Evolutionary conservation across 164 flowering plant species (phyloP).

Genomic region (Pachysandra terminalis): DNA sequence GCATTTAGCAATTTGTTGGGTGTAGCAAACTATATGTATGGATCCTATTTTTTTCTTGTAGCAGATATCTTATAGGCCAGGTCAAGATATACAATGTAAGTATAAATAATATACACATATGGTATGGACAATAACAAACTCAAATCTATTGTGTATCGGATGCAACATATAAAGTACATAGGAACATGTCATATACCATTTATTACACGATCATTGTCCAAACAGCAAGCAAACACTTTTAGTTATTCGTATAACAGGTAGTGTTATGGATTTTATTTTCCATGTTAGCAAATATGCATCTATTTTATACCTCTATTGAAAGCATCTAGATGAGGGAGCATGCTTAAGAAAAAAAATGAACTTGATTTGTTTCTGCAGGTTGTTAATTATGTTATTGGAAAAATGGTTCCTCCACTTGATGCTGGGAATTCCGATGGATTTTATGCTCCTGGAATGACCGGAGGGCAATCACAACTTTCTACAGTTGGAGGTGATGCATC

Average conservation of each 20-base stretch:
- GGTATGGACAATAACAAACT: not conserved
- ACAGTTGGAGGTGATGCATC: conserved; percentile 59
- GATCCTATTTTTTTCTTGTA: not conserved
- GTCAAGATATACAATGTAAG: not conserved
- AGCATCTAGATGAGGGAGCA: not conserved
- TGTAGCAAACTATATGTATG: too few species aligned
- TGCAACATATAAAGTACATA: not conserved
- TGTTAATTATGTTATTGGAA: conserved; percentile 83
- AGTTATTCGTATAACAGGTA: not conserved
- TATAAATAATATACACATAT: too few species aligned
- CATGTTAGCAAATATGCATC: too few species aligned
- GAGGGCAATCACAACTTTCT: conserved; percentile 48
- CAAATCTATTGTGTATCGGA: not conserved
- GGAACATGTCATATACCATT: not conserved
- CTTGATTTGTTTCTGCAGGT: conserved; percentile 50
- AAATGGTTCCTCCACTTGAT: conserved; percentile 77
- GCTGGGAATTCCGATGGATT: conserved; percentile 44
- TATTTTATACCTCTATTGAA: not conserved
- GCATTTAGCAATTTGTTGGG: too few species aligned
- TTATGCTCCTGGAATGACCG: conserved; percentile 43
- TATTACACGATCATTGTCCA: not conserved
- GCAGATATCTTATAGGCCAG: not conserved
- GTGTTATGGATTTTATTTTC: not conserved
- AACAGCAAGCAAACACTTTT: not conserved
- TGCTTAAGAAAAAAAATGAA: not conserved